A percentile compares a stretch with the other conserved stretches of the same genome.
Conservation (phyloP, 108 stramenopile species). For the Fistulifera pelliculosa region DNA sequence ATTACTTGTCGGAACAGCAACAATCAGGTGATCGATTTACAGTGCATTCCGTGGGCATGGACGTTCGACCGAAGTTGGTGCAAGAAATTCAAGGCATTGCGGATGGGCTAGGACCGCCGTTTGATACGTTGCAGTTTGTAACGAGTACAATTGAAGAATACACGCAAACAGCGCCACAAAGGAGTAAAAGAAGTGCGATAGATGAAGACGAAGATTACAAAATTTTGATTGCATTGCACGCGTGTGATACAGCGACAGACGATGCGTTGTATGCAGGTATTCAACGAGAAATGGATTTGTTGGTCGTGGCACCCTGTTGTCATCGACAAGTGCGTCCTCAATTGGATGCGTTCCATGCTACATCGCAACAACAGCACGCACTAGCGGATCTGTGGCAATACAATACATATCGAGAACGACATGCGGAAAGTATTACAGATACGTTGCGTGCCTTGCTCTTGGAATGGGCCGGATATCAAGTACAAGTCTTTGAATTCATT, state of each 20-base stretch:
- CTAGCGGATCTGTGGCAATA: constrained; percentile 48
- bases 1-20: constrained; percentile 40
- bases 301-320: constrained; percentile 82
- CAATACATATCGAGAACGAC: constrained; percentile 66
- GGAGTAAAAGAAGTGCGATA: too few species aligned
- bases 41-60: constrained; percentile 56
- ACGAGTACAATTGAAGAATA: constrained; percentile 53
- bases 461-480: constrained; percentile 78
- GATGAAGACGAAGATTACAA: constrained; percentile 21
- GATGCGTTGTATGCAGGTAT: constrained; percentile 74
- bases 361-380: constrained; percentile 23
- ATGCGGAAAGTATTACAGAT: constrained; percentile 75
- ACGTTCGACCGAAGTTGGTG: constrained; percentile 67
- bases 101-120: constrained; percentile 31
- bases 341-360: constrained; percentile 29
- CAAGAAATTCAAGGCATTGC: constrained; percentile 65
- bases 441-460: constrained; percentile 59
- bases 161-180: neutral
- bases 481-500: constrained; percentile 81
- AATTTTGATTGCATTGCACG: constrained; percentile 80
- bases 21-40: neutral
- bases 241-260: constrained; percentile 87
- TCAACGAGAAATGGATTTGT: constrained; percentile 30
- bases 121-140: constrained; percentile 48
- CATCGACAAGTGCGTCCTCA: constrained; percentile 79